Base-by-base conservation (phyloP, 441 rosid genomes). In the Biscutella laevigata region DNA sequence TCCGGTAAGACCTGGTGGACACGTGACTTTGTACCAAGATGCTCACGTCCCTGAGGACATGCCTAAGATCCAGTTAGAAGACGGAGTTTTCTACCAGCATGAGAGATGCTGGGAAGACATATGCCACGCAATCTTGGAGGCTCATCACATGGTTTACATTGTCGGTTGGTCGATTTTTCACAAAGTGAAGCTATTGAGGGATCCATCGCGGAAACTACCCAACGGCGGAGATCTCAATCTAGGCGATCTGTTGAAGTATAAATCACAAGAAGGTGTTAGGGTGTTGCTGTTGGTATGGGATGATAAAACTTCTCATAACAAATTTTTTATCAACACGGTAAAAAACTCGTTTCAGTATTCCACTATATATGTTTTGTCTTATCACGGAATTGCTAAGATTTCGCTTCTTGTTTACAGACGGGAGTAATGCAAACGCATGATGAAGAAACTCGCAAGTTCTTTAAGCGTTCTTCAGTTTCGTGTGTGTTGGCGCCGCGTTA, bases 391-490 rank as follows among this genome's bases (percentile, higher is more conserved):
- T 4, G 4, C 35, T 2, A 10, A 30, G 10, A 1, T 7, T 4
- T 30, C 4, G 3, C 0, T 0, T 30, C n/a, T 30, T 6, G 5
- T 0, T 35, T 35, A 73, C 77, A 88, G 97, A 16, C 59, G 0
- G 97, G 97, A 62, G 79, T 88, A 65, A 88, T 88, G 95, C 84
- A 78, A 59, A 85, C 95, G 9, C 96, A 88, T 35, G 95, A 88
- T 59, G 97, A 88, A 64, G 95, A 88, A 68, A 88, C 95, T 0
- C 70, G 84, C 33, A 83, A 73, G 72, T 88, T 88, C 52, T 88
- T 88, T 74, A 85, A 80, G 84, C 92, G 84, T 45, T 85, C 95
- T 2, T 85, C 95, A 2, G 96, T 88, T 57, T 54, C 71, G 7
- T 88, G 96, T 58, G 87, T 85, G 57, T 65, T 88, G 73, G 72